Conservation (phyloP, 768 basidiomycete species). For the Phaffia tasmanica region DNA sequence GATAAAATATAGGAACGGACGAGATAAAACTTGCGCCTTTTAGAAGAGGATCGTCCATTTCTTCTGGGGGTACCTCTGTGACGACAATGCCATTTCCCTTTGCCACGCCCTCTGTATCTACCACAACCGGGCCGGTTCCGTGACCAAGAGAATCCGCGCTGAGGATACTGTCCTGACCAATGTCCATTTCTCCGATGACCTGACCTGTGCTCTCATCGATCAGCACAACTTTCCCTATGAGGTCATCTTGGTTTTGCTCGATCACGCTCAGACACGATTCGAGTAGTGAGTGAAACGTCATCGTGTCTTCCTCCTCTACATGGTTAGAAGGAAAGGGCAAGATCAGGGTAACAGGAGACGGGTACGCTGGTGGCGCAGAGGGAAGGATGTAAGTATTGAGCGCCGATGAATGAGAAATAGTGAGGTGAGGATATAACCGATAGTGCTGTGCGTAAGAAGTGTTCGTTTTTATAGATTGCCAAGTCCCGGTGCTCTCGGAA, state of each 20-base stretch:
- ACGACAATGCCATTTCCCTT: slow-evolving; percentile 8
- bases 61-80: slow-evolving; percentile 19
- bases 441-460: slow-evolving; percentile 8
- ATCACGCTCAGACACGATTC: background rate
- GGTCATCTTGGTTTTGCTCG: slow-evolving; percentile 5
- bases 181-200: slow-evolving; percentile 23
- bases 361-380: background rate
- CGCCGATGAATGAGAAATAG: slow-evolving; percentile 8
- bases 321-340: slow-evolving; percentile 8
- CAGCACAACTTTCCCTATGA: slow-evolving; percentile 11
- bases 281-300: slow-evolving; percentile 16
- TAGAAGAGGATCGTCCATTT: slow-evolving; percentile 24
- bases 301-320: slow-evolving; percentile 4
- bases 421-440: slow-evolving; percentile 10
- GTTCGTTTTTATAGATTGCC: too few relatives aligned
- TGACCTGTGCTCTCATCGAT: slow-evolving; percentile 24
- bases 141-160: too few relatives aligned
- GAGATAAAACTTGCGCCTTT: slow-evolving; percentile 10
- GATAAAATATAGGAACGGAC: slow-evolving; percentile 3
- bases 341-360: slow-evolving; percentile 3
- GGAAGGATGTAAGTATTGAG: slow-evolving; percentile 23
- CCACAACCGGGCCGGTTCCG: background rate
- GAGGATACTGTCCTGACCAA: background rate
- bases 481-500: too few relatives aligned
- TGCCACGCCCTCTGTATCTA: background rate